Percentiles rank a stretch among this genome's conserved stretches.
Conservation (phyloP, 306 rosid genomes). For the Coriaria nepalensis region DNA sequence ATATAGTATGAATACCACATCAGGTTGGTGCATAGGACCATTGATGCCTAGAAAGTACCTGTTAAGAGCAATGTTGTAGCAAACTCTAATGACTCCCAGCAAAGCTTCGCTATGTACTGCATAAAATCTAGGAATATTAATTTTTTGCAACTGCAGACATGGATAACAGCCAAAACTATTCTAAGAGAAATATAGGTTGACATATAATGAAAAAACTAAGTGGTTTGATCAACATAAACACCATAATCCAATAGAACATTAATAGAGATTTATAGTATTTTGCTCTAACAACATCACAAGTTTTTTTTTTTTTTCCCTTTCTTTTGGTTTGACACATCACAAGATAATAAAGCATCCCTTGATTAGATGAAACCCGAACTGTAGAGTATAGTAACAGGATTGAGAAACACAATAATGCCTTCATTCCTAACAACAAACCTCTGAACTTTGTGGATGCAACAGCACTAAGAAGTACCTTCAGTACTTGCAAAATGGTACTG, state of each 20-base stretch:
- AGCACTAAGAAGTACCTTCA: conserved; percentile 97
- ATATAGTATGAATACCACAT: conserved; percentile 19
- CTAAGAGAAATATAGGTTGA: not conserved
- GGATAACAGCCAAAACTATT: too few species aligned
- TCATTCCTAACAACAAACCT: conserved; percentile 36
- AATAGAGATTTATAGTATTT: too few species aligned
- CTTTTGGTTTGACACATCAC: too few species aligned
- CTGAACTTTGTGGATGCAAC: conserved; percentile 94
- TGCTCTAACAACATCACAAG: too few species aligned
- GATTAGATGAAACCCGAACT: too few species aligned
- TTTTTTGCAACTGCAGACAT: too few species aligned
- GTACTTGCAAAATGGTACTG: conserved; percentile 96
- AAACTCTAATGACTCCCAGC: conserved; percentile 87
- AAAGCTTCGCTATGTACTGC: conserved; percentile 95
- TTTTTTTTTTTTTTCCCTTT: too few species aligned
- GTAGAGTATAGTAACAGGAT: not conserved
- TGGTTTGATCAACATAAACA: too few species aligned
- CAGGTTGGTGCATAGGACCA: conserved; percentile 15
- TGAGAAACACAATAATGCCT: not conserved
- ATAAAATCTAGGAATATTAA: conserved; percentile 11
- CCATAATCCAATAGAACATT: too few species aligned
- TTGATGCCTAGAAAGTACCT: conserved; percentile 40
- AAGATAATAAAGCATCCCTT: too few species aligned
- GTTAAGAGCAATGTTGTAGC: conserved; percentile 98
- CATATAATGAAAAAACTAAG: not conserved